These are phyloP conservation scores for Theileria orientalis DNA, from an alignment of 169 alveolate genomes.

Conservation along the genomic window DNA sequence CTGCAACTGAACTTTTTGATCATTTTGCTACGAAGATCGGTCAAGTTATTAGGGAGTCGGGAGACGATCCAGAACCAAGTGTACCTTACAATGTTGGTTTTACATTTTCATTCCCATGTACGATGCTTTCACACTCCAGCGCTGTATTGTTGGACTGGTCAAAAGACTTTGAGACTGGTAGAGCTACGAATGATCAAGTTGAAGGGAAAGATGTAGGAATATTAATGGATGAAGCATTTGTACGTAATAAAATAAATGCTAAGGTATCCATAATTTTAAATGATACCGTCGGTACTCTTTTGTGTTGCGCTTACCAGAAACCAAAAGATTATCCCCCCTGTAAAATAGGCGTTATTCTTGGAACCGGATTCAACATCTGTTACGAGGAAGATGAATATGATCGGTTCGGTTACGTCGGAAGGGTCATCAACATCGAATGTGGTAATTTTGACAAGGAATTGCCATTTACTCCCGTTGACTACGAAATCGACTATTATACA, in stretches of 20 bases:
- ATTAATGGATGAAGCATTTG: constrained; percentile 81
- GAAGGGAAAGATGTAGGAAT: constrained; percentile 88
- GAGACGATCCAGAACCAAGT: constrained; percentile 64
- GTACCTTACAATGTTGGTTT: constrained; percentile 74
- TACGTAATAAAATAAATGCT: constrained; percentile 76
- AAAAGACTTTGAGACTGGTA: constrained; percentile 88
- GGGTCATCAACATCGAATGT: constrained; percentile 82
- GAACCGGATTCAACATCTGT: constrained; percentile 87
- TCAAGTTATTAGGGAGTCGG: constrained; percentile 67
- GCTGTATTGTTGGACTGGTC: constrained; percentile 85
- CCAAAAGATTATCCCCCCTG: constrained; percentile 77
- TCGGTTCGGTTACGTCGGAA: constrained; percentile 81
- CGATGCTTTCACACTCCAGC: constrained; percentile 67
- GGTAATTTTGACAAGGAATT: constrained; percentile 84
- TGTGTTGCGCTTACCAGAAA: constrained; percentile 85
- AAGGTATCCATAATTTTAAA: constrained; percentile 77
- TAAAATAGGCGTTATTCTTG: constrained; percentile 82
- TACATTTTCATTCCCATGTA: constrained; percentile 85
- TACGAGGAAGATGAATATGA: constrained; percentile 83
- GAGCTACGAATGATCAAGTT: constrained; percentile 84
- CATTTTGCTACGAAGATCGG: constrained; percentile 75
- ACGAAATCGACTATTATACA: constrained; percentile 77
- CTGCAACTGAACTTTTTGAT: constrained; percentile 81
- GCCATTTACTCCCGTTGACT: constrained; percentile 82
- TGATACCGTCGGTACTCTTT: constrained; percentile 88